Evolutionary conservation across 768 basidiomycete genomes (phyloP).

Genomic region (Hericium erinaceus): DNA sequence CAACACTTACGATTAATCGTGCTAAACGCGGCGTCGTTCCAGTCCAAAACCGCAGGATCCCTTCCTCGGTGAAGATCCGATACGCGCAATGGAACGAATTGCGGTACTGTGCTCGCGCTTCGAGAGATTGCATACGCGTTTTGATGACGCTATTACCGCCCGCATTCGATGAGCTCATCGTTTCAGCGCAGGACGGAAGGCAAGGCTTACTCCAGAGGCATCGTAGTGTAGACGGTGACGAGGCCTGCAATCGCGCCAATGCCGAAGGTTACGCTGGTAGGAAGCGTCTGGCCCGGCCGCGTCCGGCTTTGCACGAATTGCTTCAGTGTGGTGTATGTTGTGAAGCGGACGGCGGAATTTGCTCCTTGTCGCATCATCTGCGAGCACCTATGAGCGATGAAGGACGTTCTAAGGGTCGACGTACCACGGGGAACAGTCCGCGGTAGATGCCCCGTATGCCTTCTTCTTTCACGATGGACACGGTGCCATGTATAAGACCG

Average conservation of each 20-base stretch:
- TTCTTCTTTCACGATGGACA: conserved; percentile 72
- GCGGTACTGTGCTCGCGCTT: conserved; percentile 73
- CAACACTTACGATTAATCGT: conserved; percentile 63
- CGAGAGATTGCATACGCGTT: conserved; percentile 94
- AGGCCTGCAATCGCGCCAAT: conserved; percentile 92
- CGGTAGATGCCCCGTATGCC: conserved; percentile 81
- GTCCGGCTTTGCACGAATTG: conserved; percentile 83
- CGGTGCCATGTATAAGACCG: conserved; percentile 80
- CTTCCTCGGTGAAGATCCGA: conserved; percentile 90
- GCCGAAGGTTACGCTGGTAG: conserved; percentile 83
- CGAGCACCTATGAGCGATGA: not conserved
- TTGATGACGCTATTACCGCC: conserved; percentile 75
- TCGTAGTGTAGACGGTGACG: conserved; percentile 88
- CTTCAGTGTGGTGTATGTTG: conserved; percentile 89
- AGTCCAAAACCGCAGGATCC: conserved; percentile 88
- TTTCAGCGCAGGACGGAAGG: not conserved
- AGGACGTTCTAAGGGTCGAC: conserved; percentile 19
- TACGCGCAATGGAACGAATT: conserved; percentile 97
- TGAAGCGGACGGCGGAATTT: conserved; percentile 93
- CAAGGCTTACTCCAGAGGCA: conserved; percentile 64
- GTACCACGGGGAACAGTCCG: conserved; percentile 87
- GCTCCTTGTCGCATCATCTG: conserved; percentile 98
- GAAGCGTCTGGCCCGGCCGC: conserved; percentile 76
- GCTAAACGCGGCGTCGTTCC: conserved; percentile 88
- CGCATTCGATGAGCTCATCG: not conserved